Base-by-base conservation (phyloP, 371 early-diverging fungal genomes). In the Mucor saturninus region DNA sequence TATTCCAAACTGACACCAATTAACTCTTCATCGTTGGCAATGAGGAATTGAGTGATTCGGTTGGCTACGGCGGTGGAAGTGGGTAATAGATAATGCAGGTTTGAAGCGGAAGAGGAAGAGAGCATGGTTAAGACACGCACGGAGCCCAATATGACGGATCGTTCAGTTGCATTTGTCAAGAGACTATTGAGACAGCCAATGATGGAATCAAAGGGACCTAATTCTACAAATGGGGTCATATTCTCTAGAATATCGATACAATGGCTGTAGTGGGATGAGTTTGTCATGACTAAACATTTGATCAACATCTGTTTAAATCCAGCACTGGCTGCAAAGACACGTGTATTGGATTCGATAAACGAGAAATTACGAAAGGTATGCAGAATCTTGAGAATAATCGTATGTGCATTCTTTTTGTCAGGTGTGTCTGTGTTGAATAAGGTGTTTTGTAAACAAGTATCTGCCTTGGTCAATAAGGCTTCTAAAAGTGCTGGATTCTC, bases 341-440 rank as follows among this genome's bases (percentile, higher is more conserved):
- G 49, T 6, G 83, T 81, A 55, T 89, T 90, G 57, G 83, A 77
- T 26, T 88, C 85, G 52, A 89, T 73, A 64, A 90, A 87, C 0
- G 92, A 88, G 49, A 92, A 79, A 64, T 93, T 93, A 30, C 91
- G 83, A 4, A 91, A 62, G 37, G 92, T 84, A 51, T 91, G 92
- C 32, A 92, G 74, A 7, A 89, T 82, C 67, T 91, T 91, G 11
- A 91, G 76, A 4, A 86, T 79, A 6, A 26, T 56, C 14, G 11
- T 50, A 30, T 54, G 38, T 3, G 57, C 37, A 39, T 40, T 14
- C 4, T 14, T 31, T 48, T 13, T 52, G 11, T 29, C 55, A 26
- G 54, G 21, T 30, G 50, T 7, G 15, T n/a, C 21, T 3, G 26
- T n/a, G 21, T 58, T 59, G 3, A 52, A 71, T 32, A 64, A 15